Base-by-base conservation (phyloP, 2,329 filamentous ascomycete genomes). In the Calonectria montana region DNA sequence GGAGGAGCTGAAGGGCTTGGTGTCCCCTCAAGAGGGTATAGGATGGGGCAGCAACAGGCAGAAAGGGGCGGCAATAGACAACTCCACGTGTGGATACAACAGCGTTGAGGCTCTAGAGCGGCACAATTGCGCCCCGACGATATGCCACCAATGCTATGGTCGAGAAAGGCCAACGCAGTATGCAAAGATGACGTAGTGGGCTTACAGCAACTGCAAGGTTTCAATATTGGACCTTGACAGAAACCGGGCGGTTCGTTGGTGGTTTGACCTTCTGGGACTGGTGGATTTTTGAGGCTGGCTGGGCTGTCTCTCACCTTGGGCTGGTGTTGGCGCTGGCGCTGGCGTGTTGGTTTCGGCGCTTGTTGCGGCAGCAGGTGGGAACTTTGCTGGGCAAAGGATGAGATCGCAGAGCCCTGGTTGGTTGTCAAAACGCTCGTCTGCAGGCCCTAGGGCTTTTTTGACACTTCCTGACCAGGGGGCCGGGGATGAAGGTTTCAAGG, bases 91-190 rank as follows among this genome's bases (percentile, higher is more conserved):
- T 67, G 69, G 69, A 67, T 71, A 71, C 69, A 55, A 64, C 55
- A 67, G 64, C 57, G 64, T 71, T 71, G 69, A 71, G 69, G 69
- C 69, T 71, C 69, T 31, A 64, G 69, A 57, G 55, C 29, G 47
- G 35, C 53, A 70, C 55, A 50, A 64, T 64, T 23, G 31, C 23
- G 63, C 66, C 69, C 66, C 64, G 69, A 41, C 62, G 64, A 62
- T 69, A 37, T 35, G 48, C 55, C 31, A 35, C 67, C 64, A 62
- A 63, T 67, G 63, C 39, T 64, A 41, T 43, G 37, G 23, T 48
- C 41, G 18, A 48, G 15, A 25, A 47, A 65, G 57, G 47, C 48
- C 27, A 47, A 57, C 37, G 64, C 39, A 67, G 64, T 37, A 48
- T 27, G 61, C 41, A 35, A 16, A n/a, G 39, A 48, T 71, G 73